Conservation (phyloP, 2,329 filamentous ascomycete species). For the Monilinia fructigena region DNA sequence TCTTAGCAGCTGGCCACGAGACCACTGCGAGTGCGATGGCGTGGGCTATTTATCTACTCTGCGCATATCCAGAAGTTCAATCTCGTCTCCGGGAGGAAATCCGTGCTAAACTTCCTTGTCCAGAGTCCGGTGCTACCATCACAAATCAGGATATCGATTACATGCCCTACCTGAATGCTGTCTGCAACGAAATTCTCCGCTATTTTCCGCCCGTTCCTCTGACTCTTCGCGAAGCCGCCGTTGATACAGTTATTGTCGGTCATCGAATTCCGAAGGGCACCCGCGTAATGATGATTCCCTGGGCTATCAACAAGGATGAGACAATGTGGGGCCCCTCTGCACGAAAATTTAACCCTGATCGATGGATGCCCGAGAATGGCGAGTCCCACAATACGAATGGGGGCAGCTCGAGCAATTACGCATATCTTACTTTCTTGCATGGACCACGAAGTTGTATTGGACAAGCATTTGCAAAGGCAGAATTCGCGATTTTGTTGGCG, state of each 20-base stretch:
- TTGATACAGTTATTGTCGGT: constrained; percentile 64
- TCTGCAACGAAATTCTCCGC: constrained; percentile 75
- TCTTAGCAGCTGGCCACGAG: constrained; percentile 79
- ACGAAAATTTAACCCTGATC: constrained; percentile 71
- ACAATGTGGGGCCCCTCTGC: constrained; percentile 77
- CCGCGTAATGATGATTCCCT: constrained; percentile 60
- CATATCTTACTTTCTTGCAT: constrained; percentile 79
- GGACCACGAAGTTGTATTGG: constrained; percentile 87
- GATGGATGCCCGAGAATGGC: constrained; percentile 59
- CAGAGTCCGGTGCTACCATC: constrained; percentile 45
- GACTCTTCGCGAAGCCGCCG: constrained; percentile 63
- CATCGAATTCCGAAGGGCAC: constrained; percentile 69
- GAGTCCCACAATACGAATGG: constrained; percentile 54
- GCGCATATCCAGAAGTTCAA: constrained; percentile 64
- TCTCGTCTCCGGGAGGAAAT: constrained; percentile 66
- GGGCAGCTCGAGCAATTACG: constrained; percentile 73
- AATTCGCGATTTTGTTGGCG: constrained; percentile 82
- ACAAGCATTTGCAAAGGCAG: constrained; percentile 73
- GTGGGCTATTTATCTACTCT: constrained; percentile 73
- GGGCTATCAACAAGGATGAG: constrained; percentile 67
- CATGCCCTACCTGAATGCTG: constrained; percentile 76
- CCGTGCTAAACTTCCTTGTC: constrained; percentile 55
- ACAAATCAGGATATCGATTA: constrained; percentile 62
- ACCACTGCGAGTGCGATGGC: constrained; percentile 73
- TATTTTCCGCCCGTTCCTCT: constrained; percentile 69